Percentiles rank a stretch among this genome's conserved stretches.
Evolutionary conservation across 2,329 filamentous ascomycete species (phyloP).

Genomic region (Aspergillus hortae): DNA sequence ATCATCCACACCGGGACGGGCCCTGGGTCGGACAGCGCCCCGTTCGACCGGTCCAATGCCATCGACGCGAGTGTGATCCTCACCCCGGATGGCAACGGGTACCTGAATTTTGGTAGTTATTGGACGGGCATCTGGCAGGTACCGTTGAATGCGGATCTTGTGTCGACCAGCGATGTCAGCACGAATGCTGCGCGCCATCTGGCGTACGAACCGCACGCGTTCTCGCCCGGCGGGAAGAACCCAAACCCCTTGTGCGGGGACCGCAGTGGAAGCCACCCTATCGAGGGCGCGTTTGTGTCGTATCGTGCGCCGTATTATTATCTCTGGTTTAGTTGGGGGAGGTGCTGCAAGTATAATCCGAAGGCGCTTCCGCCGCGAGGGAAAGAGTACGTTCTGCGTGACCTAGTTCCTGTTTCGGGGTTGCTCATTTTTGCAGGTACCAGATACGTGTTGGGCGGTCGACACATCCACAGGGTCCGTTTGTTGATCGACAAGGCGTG

Average conservation of each 20-base stretch:
- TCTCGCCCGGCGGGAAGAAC: constrained; percentile 16
- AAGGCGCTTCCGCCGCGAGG: constrained; percentile 47
- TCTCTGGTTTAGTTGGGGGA: constrained; percentile 34
- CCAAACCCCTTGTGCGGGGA: constrained; percentile 27
- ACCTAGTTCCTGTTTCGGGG: neutral
- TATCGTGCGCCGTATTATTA: constrained; percentile 29
- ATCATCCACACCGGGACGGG: constrained; percentile 34
- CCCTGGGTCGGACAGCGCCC: constrained; percentile 19
- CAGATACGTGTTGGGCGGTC: constrained; percentile 63
- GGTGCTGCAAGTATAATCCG: constrained; percentile 28
- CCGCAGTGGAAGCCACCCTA: constrained; percentile 26
- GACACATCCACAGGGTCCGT: constrained; percentile 50
- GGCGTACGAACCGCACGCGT: constrained; percentile 22
- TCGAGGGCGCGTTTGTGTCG: constrained; percentile 31
- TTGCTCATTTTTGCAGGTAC: constrained; percentile 43
- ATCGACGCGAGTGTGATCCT: constrained; percentile 58
- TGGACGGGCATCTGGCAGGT: constrained; percentile 65
- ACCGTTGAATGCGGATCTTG: constrained; percentile 37
- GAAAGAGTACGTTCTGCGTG: constrained; percentile 39
- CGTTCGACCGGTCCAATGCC: constrained; percentile 52
- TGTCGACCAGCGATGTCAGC: constrained; percentile 15
- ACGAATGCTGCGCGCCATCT: constrained; percentile 26
- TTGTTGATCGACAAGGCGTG: constrained; percentile 53
- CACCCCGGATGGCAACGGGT: constrained; percentile 34
- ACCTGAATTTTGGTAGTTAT: constrained; percentile 64